Conservation (phyloP, 805 yeast genomes). For the Barnettozyma populi region DNA sequence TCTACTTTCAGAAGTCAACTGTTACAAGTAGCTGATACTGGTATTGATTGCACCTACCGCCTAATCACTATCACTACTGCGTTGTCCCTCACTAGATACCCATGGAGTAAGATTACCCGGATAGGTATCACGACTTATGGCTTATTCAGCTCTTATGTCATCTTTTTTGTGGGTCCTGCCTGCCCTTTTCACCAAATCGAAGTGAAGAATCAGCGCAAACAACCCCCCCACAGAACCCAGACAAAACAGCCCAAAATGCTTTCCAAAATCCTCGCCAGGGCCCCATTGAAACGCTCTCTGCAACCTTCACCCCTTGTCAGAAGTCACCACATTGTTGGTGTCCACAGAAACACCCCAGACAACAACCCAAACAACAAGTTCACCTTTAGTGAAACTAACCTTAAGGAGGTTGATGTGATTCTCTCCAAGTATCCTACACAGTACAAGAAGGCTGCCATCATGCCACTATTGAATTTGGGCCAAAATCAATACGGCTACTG, state of each 20-base stretch:
- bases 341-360: slow-evolving; percentile 66
- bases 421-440: slow-evolving; percentile 79
- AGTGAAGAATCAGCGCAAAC: neutral
- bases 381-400: slow-evolving; percentile 64
- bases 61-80: no score
- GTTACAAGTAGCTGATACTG: no score
- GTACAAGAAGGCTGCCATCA: slow-evolving; percentile 81
- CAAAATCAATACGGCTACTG: slow-evolving; percentile 86
- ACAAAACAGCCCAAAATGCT: slow-evolving; percentile 2
- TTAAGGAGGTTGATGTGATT: slow-evolving; percentile 62
- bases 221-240: neutral
- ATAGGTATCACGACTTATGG: no score
- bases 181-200: neutral
- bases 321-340: slow-evolving; percentile 28
- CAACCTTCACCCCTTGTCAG: neutral
- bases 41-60: no score
- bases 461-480: slow-evolving; percentile 83
- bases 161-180: neutral
- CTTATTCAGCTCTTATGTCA: no score
- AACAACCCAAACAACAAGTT: slow-evolving; percentile 67
- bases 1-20: no score
- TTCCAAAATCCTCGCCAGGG: neutral
- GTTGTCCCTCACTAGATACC: no score
- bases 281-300: neutral
- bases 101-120: no score